A percentile compares a stretch with the other conserved stretches of the same genome.
Evolutionary conservation across 805 yeast genomes (phyloP).

Genomic region (Sugiyamaella lignohabitans): DNA sequence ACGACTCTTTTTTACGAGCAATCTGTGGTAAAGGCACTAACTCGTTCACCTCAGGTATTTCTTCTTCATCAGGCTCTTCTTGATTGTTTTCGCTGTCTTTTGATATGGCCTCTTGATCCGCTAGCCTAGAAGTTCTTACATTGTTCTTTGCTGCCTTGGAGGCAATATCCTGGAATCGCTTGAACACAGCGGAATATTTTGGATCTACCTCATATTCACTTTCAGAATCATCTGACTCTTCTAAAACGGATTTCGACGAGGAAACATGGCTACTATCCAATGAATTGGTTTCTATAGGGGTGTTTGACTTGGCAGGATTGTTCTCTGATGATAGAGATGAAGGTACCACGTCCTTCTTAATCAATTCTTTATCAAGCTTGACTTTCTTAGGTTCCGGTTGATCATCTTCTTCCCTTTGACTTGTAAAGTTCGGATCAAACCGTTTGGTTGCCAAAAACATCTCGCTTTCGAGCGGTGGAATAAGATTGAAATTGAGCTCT

Average conservation of each 20-base stretch:
- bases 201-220: slow-evolving; percentile 22
- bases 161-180: slow-evolving; percentile 40
- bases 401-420: neutral
- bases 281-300: too few relatives aligned
- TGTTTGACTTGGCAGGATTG: too few relatives aligned
- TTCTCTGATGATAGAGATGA: too few relatives aligned
- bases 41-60: slow-evolving; percentile 21
- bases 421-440: slow-evolving; percentile 15
- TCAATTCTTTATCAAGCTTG: slow-evolving; percentile 6
- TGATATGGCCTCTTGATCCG: slow-evolving; percentile 13
- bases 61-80: slow-evolving; percentile 2
- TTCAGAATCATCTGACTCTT: slow-evolving; percentile 5
- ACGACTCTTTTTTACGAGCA: slow-evolving; percentile 33
- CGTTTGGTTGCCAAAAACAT: slow-evolving; percentile 19
- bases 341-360: too few relatives aligned
- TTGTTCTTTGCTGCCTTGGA: neutral
- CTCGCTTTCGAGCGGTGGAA: neutral
- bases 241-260: too few relatives aligned
- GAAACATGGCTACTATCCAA: too few relatives aligned
- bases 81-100: slow-evolving; percentile 18
- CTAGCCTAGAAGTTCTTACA: slow-evolving; percentile 5
- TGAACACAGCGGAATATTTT: slow-evolving; percentile 46
- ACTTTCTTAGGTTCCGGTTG: slow-evolving; percentile 2
- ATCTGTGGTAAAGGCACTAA: slow-evolving; percentile 70
- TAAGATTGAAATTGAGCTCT: neutral